phyloP scores from a whole-genome alignment of 805 yeast species.

The Torulaspora franciscae region DNA sequence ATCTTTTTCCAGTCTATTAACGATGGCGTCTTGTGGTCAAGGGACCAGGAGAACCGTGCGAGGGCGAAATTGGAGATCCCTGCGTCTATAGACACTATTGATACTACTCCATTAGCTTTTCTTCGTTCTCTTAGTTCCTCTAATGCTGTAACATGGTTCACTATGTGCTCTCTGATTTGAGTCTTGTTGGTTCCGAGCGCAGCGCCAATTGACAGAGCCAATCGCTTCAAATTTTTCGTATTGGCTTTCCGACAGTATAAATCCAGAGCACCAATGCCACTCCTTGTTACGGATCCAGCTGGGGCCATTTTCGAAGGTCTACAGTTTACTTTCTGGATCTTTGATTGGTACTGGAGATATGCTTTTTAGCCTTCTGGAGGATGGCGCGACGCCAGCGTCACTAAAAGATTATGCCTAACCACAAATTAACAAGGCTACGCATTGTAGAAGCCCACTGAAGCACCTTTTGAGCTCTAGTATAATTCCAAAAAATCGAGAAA shows the following conservation, averaged over 20 bases:
- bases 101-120: conserved; percentile 15
- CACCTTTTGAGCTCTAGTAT: not conserved
- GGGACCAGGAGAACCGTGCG: conserved; percentile 25
- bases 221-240: conserved; percentile 15
- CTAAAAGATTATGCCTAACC: not conserved
- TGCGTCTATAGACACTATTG: conserved; percentile 36
- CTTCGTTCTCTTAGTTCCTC: conserved; percentile 10
- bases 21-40: conserved; percentile 22
- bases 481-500: not conserved
- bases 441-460: not conserved
- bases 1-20: conserved; percentile 38
- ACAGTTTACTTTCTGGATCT: no score
- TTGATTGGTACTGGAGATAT: not conserved
- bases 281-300: conserved; percentile 1
- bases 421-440: not conserved
- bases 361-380: not conserved
- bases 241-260: conserved; percentile 18
- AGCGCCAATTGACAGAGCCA: conserved; percentile 26
- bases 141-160: conserved; percentile 14
- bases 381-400: conserved; percentile 2
- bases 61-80: conserved; percentile 39
- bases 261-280: conserved; percentile 12
- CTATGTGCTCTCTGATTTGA: conserved; percentile 12
- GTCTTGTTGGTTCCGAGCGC: conserved; percentile 21
- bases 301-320: not conserved